Evolutionary conservation across 306 rosid genomes (phyloP), one percentile per base, ranked within the genome.

Genomic region (Prunus mongolica): DNA sequence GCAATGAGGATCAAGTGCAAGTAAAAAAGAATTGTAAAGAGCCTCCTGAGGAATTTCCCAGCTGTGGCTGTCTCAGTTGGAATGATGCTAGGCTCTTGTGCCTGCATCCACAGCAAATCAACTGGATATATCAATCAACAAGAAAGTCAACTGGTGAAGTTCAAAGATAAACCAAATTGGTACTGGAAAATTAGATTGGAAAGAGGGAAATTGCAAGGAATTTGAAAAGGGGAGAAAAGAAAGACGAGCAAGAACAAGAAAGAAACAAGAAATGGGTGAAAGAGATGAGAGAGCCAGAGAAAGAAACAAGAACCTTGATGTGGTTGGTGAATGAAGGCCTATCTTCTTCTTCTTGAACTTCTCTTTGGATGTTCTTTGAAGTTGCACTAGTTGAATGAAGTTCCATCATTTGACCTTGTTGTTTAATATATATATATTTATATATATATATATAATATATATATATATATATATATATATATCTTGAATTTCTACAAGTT

Each of bases 1-100:
- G 86, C 32, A 44, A 85, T 78, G 47, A 87, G 71, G 45, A 81
- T 14, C 45, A 89, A 62, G 74, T 93, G 89, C 56, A 81, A 54
- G 83, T 34, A 73, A 82, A 89, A 90, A 9, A 90, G 79, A 65
- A 82, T 20, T 74, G 57, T 28, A 19, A 81, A 80, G 38, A 85
- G 67, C 73, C 77, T 74, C 80, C 80, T 81, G 61, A 51, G 28
- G 49, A 77, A 32, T 79, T 52, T 51, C 47, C 73, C 73, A 27
- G 76, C 84, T 8, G 45, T 32, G 67, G 79, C 70, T 41, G 83
- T 67, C 78, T 73, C 73, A 46, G 52, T 71, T 41, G 70, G 68
- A 84, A 77, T 82, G 76, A 45, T 80, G 65, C 77, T 25, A 22
- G 56, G 63, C 77, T 71, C 84, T 79, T 84, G 87, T 65, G 44